Evolutionary conservation across 768 basidiomycete genomes (phyloP).

Genomic region (Lactarius vividus): DNA sequence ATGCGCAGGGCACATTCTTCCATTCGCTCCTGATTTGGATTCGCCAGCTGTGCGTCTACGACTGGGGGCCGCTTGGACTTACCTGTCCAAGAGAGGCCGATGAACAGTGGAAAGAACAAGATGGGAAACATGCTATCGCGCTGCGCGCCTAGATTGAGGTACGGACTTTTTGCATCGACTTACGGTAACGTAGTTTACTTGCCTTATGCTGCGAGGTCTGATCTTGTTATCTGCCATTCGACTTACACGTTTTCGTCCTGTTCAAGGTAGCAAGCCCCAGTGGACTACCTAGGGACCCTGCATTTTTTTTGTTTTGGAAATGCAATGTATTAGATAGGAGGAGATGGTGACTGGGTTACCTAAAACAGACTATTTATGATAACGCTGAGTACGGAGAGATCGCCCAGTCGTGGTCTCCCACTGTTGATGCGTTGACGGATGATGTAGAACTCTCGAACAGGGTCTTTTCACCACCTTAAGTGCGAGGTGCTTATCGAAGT

Average conservation of each 20-base stretch:
- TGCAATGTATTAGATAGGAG: background rate
- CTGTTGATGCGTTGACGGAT: background rate
- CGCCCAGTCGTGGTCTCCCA: background rate
- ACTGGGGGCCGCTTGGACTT: background rate
- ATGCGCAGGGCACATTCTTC: background rate
- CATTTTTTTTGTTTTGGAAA: background rate
- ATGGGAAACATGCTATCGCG: constrained; percentile 8
- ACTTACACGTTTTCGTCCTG: constrained; percentile 3
- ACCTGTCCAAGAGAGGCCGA: constrained; percentile 2
- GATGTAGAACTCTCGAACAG: background rate
- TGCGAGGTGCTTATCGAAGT: background rate
- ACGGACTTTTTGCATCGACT: constrained; percentile 3
- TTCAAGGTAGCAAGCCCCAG: constrained; percentile 7
- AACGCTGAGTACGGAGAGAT: background rate
- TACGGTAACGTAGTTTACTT: constrained; percentile 7
- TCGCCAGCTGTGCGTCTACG: background rate
- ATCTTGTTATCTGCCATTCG: constrained; percentile 13
- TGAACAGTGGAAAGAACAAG: constrained; percentile 8
- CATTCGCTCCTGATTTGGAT: constrained; percentile 2
- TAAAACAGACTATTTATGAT: background rate
- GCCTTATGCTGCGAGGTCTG: constrained; percentile 5
- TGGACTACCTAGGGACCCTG: background rate
- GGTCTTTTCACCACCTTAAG: background rate
- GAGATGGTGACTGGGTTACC: background rate
- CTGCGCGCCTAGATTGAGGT: constrained; percentile 22